These are phyloP conservation scores for Misopates orontium DNA, from an alignment of 257 asterid species.

Conservation along the genomic window DNA sequence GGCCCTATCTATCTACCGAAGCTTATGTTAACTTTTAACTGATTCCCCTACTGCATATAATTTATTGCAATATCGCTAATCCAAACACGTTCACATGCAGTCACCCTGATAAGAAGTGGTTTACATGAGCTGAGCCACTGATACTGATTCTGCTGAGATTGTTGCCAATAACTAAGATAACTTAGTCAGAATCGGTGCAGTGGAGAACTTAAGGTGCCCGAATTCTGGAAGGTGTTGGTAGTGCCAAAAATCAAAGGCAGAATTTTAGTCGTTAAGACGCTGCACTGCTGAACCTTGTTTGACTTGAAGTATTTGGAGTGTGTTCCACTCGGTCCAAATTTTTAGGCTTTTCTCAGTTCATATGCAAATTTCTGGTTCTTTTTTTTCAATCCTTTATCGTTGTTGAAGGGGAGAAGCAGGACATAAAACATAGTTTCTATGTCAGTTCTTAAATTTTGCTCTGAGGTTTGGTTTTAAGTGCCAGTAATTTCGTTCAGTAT, in stretches of 20 bases:
- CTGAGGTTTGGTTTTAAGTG: background rate
- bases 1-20: too few species aligned
- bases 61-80: too few species aligned
- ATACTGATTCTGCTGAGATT: background rate
- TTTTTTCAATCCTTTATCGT: background rate
- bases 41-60: too few species aligned
- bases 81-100: too few species aligned
- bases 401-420: too few species aligned
- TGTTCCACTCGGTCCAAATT: background rate
- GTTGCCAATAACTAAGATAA: too few species aligned
- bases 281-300: conserved; percentile 9
- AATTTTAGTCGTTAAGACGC: background rate
- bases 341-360: conserved; percentile 6
- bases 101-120: too few species aligned
- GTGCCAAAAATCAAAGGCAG: background rate
- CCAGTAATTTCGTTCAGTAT: background rate
- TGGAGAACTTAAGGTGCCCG: too few species aligned
- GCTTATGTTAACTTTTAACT: too few species aligned
- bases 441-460: background rate
- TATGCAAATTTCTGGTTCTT: conserved; percentile 2
- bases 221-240: conserved; percentile 5
- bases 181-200: background rate
- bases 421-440: too few species aligned
- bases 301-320: background rate
- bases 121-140: too few species aligned